A percentile compares a stretch with the other conserved stretches of the same genome.
Evolutionary conservation across 179 eudicot genomes (phyloP).

Genomic region (Beta lomatogona): DNA sequence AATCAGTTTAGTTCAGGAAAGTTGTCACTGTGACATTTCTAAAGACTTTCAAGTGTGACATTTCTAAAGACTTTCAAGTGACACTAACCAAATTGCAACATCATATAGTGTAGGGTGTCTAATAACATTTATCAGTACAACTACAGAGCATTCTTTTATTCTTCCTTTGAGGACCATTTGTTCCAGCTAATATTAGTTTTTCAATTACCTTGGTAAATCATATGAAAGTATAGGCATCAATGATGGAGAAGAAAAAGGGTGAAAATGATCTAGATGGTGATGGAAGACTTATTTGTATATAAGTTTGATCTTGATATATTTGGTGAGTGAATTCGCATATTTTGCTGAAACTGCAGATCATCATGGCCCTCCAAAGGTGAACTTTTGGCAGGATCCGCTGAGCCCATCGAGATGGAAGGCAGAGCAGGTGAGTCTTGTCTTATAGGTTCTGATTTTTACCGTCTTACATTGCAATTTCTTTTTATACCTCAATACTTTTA

Average conservation of each 20-base stretch:
- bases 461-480: not conserved
- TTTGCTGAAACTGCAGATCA: constrained; percentile 42
- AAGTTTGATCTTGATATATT: not conserved
- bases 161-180: too few relatives aligned
- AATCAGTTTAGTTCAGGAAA: too few relatives aligned
- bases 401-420: constrained; percentile 66
- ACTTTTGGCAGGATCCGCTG: constrained; percentile 60
- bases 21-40: too few relatives aligned
- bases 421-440: constrained; percentile 54
- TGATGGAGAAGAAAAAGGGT: not conserved
- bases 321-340: not conserved
- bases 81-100: too few relatives aligned
- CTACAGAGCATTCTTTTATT: too few relatives aligned
- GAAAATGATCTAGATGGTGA: not conserved
- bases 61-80: too few relatives aligned
- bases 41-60: too few relatives aligned
- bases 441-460: not conserved
- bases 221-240: not conserved
- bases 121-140: too few relatives aligned
- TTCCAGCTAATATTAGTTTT: too few relatives aligned
- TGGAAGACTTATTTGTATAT: not conserved
- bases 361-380: constrained; percentile 51
- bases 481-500: not conserved
- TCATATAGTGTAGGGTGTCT: too few relatives aligned
- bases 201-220: too few relatives aligned